Evolutionary conservation across 805 yeast species (phyloP).

Genomic region (Debaryomyces prosopidis): DNA sequence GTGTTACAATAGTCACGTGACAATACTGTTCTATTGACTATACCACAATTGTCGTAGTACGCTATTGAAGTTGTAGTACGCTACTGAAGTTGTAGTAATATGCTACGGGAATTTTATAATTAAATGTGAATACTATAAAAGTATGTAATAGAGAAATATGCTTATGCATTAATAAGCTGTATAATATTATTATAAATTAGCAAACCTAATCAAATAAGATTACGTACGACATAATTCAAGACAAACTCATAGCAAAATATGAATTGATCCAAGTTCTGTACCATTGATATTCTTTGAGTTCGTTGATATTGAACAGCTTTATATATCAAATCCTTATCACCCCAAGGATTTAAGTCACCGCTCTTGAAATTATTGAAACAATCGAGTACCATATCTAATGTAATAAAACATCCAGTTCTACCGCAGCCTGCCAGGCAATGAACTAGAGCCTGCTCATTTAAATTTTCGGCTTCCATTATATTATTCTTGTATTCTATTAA

Average conservation of each 20-base stretch:
- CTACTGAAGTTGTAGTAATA: too few relatives aligned
- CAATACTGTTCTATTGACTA: too few relatives aligned
- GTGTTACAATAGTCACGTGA: neutral
- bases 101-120: too few relatives aligned
- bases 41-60: neutral
- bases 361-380: conserved; percentile 14
- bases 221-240: conserved; percentile 19
- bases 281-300: conserved; percentile 79
- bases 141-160: too few relatives aligned
- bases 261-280: conserved; percentile 76
- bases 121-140: too few relatives aligned
- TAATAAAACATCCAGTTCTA: conserved; percentile 53
- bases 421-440: conserved; percentile 67
- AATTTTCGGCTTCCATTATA: conserved; percentile 12
- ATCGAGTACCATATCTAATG: conserved; percentile 42
- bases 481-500: conserved; percentile 35
- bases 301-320: conserved; percentile 66
- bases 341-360: conserved; percentile 16
- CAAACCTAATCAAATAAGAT: conserved; percentile 2
- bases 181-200: too few relatives aligned
- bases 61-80: too few relatives aligned
- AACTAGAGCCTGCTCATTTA: conserved; percentile 28
- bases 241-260: conserved; percentile 70
- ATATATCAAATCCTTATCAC: conserved; percentile 55
- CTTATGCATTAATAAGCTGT: too few relatives aligned